Evolutionary conservation across 768 basidiomycete genomes (phyloP).

Genomic region (Tricholoma saponaceum): DNA sequence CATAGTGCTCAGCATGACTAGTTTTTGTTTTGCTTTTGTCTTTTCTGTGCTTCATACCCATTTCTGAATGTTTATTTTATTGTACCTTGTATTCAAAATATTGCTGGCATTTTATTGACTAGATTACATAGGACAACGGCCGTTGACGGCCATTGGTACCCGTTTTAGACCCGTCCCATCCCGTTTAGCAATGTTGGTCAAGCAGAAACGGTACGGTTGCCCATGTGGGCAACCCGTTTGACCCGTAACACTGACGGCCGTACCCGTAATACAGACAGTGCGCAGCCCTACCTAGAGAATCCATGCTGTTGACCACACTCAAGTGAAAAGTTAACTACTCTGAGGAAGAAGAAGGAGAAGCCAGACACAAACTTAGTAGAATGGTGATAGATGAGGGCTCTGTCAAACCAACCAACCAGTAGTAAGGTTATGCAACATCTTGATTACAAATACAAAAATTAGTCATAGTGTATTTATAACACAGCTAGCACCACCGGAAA

Average conservation of each 20-base stretch:
- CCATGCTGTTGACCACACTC: no score
- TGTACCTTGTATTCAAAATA: neutral
- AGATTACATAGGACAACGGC: neutral
- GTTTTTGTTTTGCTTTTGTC: no score
- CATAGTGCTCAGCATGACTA: no score
- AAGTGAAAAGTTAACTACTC: no score
- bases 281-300: neutral
- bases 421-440: no score
- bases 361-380: no score
- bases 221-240: neutral
- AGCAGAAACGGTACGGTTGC: neutral
- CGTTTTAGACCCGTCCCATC: neutral
- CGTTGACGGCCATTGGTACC: neutral
- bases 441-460: no score
- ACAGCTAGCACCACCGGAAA: no score
- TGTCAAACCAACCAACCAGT: no score
- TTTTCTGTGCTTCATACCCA: neutral
- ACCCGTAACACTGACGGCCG: neutral
- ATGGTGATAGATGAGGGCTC: no score
- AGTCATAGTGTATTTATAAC: no score
- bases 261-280: neutral
- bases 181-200: neutral
- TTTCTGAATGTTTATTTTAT: neutral
- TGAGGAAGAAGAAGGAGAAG: no score
- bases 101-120: neutral